phyloP scores from a whole-genome alignment of 208 protist species.

The Angomonas deanei region DNA sequence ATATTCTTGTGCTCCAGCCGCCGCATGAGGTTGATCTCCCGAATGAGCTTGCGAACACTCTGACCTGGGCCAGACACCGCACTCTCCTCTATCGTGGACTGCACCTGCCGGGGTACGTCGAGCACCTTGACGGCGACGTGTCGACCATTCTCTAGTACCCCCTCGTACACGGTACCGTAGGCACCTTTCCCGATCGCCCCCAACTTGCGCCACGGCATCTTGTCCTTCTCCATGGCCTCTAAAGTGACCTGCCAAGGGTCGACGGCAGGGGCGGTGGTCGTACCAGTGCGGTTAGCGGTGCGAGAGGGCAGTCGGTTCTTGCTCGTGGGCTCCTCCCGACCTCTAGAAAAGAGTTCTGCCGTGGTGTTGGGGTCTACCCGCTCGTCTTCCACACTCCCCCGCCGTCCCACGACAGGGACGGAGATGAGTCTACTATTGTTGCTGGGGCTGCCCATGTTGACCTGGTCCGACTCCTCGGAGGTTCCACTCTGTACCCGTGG shows the following conservation, averaged over 20 bases:
- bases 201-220: conserved; percentile 19
- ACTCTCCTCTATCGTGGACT: not conserved
- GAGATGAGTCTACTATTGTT: conserved; percentile 4
- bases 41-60: conserved; percentile 32
- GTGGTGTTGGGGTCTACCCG: not conserved
- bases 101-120: conserved; percentile 27
- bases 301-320: not conserved
- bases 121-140: conserved; percentile 77
- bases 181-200: conserved; percentile 34
- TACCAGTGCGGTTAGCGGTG: not conserved
- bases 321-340: not conserved
- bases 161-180: conserved; percentile 37
- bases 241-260: conserved; percentile 23
- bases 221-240: conserved; percentile 19
- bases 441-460: not conserved
- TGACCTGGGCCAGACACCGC: conserved; percentile 2
- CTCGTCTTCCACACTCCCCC: not conserved
- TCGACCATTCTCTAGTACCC: conserved; percentile 24
- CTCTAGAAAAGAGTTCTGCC: not conserved
- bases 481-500: too few relatives aligned
- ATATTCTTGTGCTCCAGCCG: conserved; percentile 75
- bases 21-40: conserved; percentile 83
- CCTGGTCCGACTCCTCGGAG: not conserved
- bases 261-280: not conserved
- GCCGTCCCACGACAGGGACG: not conserved